Conservation (phyloP, 495 filamentous ascomycete genomes). For the Talaromyces trachyspermus region DNA sequence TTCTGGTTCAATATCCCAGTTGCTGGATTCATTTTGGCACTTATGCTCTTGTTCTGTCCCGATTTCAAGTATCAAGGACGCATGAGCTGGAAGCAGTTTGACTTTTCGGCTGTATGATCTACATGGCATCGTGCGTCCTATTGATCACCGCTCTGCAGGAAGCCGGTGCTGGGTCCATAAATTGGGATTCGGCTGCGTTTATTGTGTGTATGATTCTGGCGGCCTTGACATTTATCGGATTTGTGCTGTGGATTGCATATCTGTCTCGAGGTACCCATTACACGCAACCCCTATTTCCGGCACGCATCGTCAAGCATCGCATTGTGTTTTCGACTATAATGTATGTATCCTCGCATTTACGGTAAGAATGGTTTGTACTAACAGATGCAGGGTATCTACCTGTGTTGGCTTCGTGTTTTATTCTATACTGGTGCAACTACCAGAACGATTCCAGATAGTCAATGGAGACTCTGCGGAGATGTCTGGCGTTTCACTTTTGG, state of each 20-base stretch:
- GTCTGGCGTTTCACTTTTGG: conserved; percentile 53
- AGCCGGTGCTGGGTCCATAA: conserved; percentile 35
- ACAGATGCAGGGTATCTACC: conserved; percentile 16
- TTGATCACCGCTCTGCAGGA: conserved; percentile 53
- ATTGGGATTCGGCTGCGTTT: conserved; percentile 31
- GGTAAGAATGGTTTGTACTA: neutral
- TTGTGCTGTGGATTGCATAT: conserved; percentile 23
- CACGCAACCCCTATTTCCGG: conserved; percentile 19
- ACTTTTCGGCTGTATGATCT: neutral
- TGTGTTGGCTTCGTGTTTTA: conserved; percentile 52
- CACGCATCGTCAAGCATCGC: neutral
- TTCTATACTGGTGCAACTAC: conserved; percentile 47
- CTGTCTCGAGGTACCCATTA: neutral
- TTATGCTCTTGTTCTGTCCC: neutral
- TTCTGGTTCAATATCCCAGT: conserved; percentile 49
- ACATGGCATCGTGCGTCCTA: conserved; percentile 24
- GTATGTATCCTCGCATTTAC: conserved; percentile 1
- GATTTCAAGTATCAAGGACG: neutral
- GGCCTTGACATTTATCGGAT: conserved; percentile 26
- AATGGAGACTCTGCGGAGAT: conserved; percentile 32
- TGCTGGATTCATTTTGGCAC: neutral
- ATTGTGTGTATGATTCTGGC: conserved; percentile 37
- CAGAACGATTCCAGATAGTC: conserved; percentile 54
- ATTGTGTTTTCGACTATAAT: conserved; percentile 16
- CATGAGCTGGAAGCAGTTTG: neutral